Evolutionary conservation across 2,329 filamentous ascomycete genomes (phyloP).

Genomic region (Aspergillus latus): DNA sequence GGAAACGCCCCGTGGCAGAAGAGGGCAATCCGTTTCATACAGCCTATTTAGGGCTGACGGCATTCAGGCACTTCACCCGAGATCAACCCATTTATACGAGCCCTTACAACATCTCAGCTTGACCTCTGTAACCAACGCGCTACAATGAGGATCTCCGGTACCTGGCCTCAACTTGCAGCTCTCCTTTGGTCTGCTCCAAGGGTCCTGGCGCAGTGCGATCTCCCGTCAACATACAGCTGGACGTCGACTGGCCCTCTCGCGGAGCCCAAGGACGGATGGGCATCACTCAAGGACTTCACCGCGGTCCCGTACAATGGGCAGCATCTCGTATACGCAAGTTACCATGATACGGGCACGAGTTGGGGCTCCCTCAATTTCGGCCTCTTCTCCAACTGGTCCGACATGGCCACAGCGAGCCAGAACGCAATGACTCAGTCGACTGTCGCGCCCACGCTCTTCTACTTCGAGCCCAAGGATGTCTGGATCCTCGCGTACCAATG

Average conservation of each 20-base stretch:
- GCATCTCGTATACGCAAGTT: conserved; percentile 62
- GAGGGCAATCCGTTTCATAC: too few relatives aligned
- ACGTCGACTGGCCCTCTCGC: conserved; percentile 54
- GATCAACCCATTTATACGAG: too few relatives aligned
- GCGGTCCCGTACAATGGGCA: conserved; percentile 55
- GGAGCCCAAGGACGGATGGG: conserved; percentile 55
- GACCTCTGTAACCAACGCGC: neutral
- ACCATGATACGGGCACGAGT: conserved; percentile 42
- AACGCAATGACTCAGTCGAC: conserved; percentile 49
- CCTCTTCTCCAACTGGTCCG: conserved; percentile 53
- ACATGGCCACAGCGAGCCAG: conserved; percentile 55
- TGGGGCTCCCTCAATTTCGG: conserved; percentile 63
- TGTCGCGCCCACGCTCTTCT: conserved; percentile 64
- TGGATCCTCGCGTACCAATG: conserved; percentile 69
- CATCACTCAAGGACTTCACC: conserved; percentile 64
- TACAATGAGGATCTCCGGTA: neutral
- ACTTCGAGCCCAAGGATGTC: conserved; percentile 59
- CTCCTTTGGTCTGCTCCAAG: neutral
- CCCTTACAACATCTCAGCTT: too few relatives aligned
- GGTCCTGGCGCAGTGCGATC: conserved; percentile 40
- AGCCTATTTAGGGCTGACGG: too few relatives aligned
- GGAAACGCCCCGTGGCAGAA: too few relatives aligned
- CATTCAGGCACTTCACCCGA: too few relatives aligned
- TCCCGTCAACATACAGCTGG: conserved; percentile 61
- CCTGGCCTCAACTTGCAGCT: neutral